Percentiles rank a stretch among this genome's conserved stretches.
These are phyloP conservation scores for Penicillium soppii DNA, from an alignment of 495 filamentous ascomycete genomes.

Conservation along the genomic window DNA sequence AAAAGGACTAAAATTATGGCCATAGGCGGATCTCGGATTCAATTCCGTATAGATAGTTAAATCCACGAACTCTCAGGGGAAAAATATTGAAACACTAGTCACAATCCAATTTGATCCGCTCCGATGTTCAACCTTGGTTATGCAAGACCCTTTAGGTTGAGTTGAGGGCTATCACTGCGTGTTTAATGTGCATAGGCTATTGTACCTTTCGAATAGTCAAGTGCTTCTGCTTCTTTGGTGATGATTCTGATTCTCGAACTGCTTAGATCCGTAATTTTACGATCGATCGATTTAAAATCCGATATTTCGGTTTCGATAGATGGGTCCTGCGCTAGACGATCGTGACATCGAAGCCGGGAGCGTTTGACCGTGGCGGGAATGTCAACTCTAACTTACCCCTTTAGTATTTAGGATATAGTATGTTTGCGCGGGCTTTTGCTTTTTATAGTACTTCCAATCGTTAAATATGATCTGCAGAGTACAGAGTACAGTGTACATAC, in stretches of 20 bases:
- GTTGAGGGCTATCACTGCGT: not conserved
- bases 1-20: not conserved
- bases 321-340: constrained; percentile 6
- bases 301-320: constrained; percentile 16
- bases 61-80: constrained; percentile 4
- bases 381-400: constrained; percentile 2
- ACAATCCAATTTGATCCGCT: not conserved
- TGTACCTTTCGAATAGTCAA: too few species aligned
- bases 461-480: too few species aligned
- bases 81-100: constrained; percentile 13
- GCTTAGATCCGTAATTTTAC: constrained; percentile 4
- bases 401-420: too few species aligned
- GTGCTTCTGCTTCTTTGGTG: not conserved
- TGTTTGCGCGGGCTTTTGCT: too few species aligned
- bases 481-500: too few species aligned
- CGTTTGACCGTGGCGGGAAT: constrained; percentile 4
- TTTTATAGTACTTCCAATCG: too few species aligned
- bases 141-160: not conserved
- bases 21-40: not conserved
- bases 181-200: too few species aligned
- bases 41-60: constrained; percentile 1
- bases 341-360: constrained; percentile 1
- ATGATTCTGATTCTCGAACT: constrained; percentile 5
- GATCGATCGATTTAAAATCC: constrained; percentile 27
- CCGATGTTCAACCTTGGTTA: not conserved